Evolutionary conservation across 1,139 yeast species (phyloP).

Genomic region (Candida sanyaensis): DNA sequence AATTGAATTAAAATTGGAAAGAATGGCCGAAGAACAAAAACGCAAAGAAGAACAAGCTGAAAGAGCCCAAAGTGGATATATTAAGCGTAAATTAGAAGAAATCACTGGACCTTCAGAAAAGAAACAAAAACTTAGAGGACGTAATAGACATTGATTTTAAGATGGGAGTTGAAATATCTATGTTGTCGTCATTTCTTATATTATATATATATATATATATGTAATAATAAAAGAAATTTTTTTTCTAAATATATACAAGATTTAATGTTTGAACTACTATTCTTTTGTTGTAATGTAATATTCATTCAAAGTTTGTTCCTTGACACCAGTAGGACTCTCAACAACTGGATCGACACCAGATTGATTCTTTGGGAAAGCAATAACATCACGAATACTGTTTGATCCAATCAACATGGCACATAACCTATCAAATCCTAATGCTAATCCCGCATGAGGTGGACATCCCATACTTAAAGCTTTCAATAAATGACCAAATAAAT

Average conservation of each 20-base stretch:
- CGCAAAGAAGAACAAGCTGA: constrained; percentile 27
- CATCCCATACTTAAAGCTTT: constrained; percentile 86
- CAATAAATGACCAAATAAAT: constrained; percentile 83
- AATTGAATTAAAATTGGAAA: constrained; percentile 47
- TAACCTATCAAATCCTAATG: constrained; percentile 90
- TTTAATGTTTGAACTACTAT: constrained; percentile 2
- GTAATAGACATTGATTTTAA: constrained; percentile 15
- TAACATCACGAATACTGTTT: constrained; percentile 81
- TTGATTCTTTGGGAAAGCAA: constrained; percentile 93
- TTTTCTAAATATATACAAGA: too few species aligned
- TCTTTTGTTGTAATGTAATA: constrained; percentile 42
- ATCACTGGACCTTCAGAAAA: constrained; percentile 18
- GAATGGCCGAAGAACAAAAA: constrained; percentile 35
- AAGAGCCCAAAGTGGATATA: constrained; percentile 16
- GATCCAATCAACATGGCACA: constrained; percentile 86
- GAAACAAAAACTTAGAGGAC: constrained; percentile 31
- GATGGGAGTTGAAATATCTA: constrained; percentile 1
- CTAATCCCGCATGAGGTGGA: constrained; percentile 98
- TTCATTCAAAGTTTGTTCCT: constrained; percentile 45
- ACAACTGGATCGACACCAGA: constrained; percentile 89
- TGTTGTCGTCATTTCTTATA: constrained; percentile 1
- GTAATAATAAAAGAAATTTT: not conserved
- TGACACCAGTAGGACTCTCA: constrained; percentile 74
- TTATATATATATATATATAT: constrained; percentile 4
- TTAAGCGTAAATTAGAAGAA: constrained; percentile 23